Evolutionary conservation across 257 asterid genomes (phyloP).

Genomic region (Sherardia arvensis): DNA sequence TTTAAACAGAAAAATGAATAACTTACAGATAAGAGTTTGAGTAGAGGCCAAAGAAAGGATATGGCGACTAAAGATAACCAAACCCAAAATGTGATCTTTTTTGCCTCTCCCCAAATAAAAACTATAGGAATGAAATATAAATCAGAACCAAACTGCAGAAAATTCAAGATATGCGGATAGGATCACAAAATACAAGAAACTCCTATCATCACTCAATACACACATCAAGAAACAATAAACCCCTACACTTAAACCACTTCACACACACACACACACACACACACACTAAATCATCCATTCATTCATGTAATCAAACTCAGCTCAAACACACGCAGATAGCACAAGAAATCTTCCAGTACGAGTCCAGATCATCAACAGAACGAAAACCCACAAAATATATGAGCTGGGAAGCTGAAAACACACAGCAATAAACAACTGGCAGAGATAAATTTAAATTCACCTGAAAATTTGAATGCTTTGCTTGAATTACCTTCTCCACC

Average conservation of each 20-base stretch:
- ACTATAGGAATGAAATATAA: background rate
- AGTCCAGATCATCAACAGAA: slow-evolving; percentile 13
- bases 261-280: too few relatives aligned
- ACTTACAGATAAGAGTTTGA: slow-evolving; percentile 64
- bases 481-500: too few relatives aligned
- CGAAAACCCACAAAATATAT: background rate
- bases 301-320: slow-evolving; percentile 18
- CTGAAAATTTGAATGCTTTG: too few relatives aligned
- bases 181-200: background rate
- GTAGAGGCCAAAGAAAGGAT: slow-evolving; percentile 79
- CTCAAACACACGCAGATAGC: slow-evolving; percentile 15
- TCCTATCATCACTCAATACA: slow-evolving; percentile 19
- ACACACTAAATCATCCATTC: slow-evolving; percentile 9
- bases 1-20: background rate
- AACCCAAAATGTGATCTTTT: background rate
- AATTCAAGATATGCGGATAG: background rate
- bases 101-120: background rate
- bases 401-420: slow-evolving; percentile 4
- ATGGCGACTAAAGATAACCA: too few relatives aligned
- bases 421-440: background rate
- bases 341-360: too few relatives aligned
- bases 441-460: too few relatives aligned
- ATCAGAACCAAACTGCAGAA: background rate
- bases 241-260: slow-evolving; percentile 8
- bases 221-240: slow-evolving; percentile 16